Evolutionary conservation across 345 rosid genomes (phyloP), one percentile per base, ranked within the genome.

Genomic region (Populus nigra): DNA sequence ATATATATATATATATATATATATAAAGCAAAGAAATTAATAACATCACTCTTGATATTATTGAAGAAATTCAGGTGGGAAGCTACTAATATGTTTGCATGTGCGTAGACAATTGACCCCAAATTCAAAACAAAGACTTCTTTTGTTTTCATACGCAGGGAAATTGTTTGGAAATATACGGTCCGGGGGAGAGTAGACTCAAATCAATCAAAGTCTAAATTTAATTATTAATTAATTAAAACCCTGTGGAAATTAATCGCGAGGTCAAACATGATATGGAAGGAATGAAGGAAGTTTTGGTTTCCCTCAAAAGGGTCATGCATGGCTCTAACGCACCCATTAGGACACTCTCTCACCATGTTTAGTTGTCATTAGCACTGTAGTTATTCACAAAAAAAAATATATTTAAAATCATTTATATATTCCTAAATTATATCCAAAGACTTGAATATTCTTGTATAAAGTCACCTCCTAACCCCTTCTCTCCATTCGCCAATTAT

Each of bases 301-400:
- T 81, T 75, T 84, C 84, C 82, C 53, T 5, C 23, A 23, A 50
- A 47, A 59, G 82, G 70, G 76, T 76, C 84, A 72, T 25, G 45
- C 84, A 72, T 25, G 27, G 68, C 69, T 69, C 75, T 72, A 78
- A 78, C 84, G 80, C 73, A 29, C 22, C 76, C 25, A 36, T 79
- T 41, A 65, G 50, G 70, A 65, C 39, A 16, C 23, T 7, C 10
- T 31, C 7, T 31, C 12, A 12, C 66, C 27, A 0, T 20, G 20
- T 23, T 18, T 61, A 59, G 20, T 74, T n/a, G 27, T 57, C 68
- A 36, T 70, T 47, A 75, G 20, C 61, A 6, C 16, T 23, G 6
- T 25, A 57, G 69, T 62, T 45, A 79, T 33, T 62, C 50, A 49
- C 63, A 16, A 27, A 9, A 59, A 57, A 59, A n/a, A 3, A 31